Evolutionary conservation across 495 filamentous ascomycete species (phyloP).

Genomic region (Neurospora sp.): DNA sequence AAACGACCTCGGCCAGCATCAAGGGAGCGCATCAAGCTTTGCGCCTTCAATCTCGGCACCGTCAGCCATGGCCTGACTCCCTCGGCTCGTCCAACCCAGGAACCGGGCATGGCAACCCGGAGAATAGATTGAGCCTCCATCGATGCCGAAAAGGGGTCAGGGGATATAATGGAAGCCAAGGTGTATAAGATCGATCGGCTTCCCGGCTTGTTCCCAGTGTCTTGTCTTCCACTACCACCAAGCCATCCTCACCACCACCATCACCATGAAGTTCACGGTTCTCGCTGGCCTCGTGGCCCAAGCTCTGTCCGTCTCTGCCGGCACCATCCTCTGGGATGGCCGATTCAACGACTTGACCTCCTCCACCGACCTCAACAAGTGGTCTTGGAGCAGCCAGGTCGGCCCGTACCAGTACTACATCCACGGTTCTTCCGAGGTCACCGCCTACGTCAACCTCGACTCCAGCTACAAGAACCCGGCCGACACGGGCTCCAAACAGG

Average conservation of each 20-base stretch:
- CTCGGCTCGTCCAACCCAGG: not conserved
- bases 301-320: slow-evolving; percentile 19
- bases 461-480: slow-evolving; percentile 56
- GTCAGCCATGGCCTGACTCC: not conserved
- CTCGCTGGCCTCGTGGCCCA: slow-evolving; percentile 14
- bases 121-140: not conserved
- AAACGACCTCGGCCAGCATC: not conserved
- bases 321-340: slow-evolving; percentile 49
- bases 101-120: not conserved
- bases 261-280: slow-evolving; percentile 18
- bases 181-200: not conserved
- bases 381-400: slow-evolving; percentile 59
- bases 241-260: not conserved
- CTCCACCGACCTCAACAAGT: slow-evolving; percentile 43
- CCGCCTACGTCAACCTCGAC: slow-evolving; percentile 48
- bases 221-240: not conserved
- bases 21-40: not conserved
- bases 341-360: slow-evolving; percentile 48
- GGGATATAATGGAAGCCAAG: not conserved
- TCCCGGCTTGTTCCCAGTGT: not conserved
- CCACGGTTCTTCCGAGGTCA: slow-evolving; percentile 46
- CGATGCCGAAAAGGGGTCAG: not conserved
- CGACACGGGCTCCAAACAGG: slow-evolving; percentile 49
- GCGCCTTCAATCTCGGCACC: not conserved
- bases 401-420: slow-evolving; percentile 68